Evolutionary conservation across 495 filamentous ascomycete species (phyloP).

Genomic region (Penicillium tannophilum): DNA sequence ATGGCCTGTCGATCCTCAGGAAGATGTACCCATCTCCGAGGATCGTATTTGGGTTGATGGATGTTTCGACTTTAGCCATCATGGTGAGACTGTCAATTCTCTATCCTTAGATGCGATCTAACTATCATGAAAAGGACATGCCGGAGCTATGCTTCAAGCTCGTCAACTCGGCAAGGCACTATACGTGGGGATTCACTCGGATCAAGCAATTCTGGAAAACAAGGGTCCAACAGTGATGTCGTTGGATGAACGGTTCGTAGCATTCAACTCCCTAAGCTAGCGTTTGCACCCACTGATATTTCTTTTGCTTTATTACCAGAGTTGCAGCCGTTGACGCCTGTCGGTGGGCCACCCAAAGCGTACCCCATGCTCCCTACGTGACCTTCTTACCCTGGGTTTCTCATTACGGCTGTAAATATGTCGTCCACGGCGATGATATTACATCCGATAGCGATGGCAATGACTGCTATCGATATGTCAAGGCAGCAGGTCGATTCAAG

Average conservation of each 20-base stretch:
- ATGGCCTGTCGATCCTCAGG: conserved; percentile 69
- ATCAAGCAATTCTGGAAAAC: conserved; percentile 91
- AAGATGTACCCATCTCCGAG: conserved; percentile 60
- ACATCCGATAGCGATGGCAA: conserved; percentile 81
- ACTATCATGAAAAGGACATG: conserved; percentile 65
- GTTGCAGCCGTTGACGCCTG: conserved; percentile 89
- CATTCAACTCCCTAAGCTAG: conserved; percentile 7
- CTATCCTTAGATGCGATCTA: background rate
- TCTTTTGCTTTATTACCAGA: conserved; percentile 32
- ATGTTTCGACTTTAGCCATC: conserved; percentile 98
- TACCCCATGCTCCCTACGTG: conserved; percentile 91
- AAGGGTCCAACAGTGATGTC: conserved; percentile 99
- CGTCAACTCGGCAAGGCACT: conserved; percentile 83
- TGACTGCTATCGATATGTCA: conserved; percentile 97
- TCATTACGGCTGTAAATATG: conserved; percentile 88
- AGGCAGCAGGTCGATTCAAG: conserved; percentile 85
- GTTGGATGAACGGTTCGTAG: conserved; percentile 73
- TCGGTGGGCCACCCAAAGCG: conserved; percentile 83
- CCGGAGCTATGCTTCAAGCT: conserved; percentile 94
- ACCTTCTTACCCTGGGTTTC: conserved; percentile 91
- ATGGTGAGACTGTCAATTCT: conserved; percentile 59
- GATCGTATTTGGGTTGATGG: conserved; percentile 95
- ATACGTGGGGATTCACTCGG: conserved; percentile 88
- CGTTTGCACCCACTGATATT: conserved; percentile 15
- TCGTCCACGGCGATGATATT: conserved; percentile 91